Evolutionary conservation across 768 basidiomycete species (phyloP).

Genomic region (Leccinellum albellum): DNA sequence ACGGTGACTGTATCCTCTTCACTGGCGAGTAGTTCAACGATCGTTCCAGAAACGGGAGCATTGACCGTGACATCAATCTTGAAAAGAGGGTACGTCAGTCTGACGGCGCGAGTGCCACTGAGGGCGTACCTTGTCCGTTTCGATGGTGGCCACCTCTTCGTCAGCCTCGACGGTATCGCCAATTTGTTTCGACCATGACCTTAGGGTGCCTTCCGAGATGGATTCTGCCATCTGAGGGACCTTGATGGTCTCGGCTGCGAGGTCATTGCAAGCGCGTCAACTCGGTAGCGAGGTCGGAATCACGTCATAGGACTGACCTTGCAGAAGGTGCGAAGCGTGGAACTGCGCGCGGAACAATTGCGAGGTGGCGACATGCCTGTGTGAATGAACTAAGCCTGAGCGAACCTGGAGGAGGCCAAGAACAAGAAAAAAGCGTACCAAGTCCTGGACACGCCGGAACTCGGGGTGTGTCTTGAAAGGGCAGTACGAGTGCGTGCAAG

Average conservation of each 20-base stretch:
- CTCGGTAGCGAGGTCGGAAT: not conserved
- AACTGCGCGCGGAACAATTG: slow-evolving; percentile 57
- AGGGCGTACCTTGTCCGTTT: slow-evolving; percentile 87
- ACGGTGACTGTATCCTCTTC: slow-evolving; percentile 95
- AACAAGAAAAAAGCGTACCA: slow-evolving; percentile 39
- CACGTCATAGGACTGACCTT: slow-evolving; percentile 48
- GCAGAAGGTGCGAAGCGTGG: slow-evolving; percentile 64
- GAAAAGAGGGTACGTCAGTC: slow-evolving; percentile 6
- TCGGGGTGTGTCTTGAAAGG: slow-evolving; percentile 34
- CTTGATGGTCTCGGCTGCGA: slow-evolving; percentile 81
- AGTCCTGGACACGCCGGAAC: slow-evolving; percentile 38
- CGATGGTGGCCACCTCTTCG: slow-evolving; percentile 96
- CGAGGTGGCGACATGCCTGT: slow-evolving; percentile 45
- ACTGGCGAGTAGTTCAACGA: slow-evolving; percentile 78
- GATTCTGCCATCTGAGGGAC: slow-evolving; percentile 98
- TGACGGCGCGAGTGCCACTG: not conserved
- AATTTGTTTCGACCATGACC: slow-evolving; percentile 89
- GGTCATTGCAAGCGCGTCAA: not conserved
- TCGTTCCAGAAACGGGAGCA: slow-evolving; percentile 82
- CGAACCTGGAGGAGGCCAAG: not conserved
- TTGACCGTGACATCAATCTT: slow-evolving; percentile 98
- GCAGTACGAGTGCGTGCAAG: slow-evolving; percentile 59
- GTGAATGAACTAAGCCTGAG: slow-evolving; percentile 2
- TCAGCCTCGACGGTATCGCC: slow-evolving; percentile 89
- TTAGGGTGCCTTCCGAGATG: slow-evolving; percentile 95